Evolutionary conservation across 2,329 filamentous ascomycete genomes (phyloP).

Genomic region (Xylaria sp.): DNA sequence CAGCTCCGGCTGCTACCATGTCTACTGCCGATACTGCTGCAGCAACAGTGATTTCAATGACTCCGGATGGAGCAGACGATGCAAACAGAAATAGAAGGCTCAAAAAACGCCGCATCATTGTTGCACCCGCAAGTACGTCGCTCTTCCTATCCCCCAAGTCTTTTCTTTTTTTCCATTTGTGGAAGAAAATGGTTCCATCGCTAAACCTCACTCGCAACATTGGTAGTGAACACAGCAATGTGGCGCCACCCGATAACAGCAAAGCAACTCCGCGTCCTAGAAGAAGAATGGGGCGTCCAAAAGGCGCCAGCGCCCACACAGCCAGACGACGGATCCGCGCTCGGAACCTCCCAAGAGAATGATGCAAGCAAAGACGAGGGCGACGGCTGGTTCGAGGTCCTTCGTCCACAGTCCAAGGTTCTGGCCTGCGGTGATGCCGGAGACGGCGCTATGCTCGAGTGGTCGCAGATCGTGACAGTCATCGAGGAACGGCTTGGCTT

Average conservation of each 20-base stretch:
- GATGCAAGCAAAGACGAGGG: slow-evolving; percentile 42
- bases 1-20: not conserved
- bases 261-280: slow-evolving; percentile 74
- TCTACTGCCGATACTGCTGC: not conserved
- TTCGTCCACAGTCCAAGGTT: slow-evolving; percentile 77
- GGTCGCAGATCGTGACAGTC: slow-evolving; percentile 75
- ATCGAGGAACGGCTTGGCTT: slow-evolving; percentile 65
- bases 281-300: slow-evolving; percentile 76
- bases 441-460: slow-evolving; percentile 83
- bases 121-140: slow-evolving; percentile 64
- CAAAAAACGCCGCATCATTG: slow-evolving; percentile 73
- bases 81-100: slow-evolving; percentile 18
- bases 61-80: slow-evolving; percentile 1
- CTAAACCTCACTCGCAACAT: slow-evolving; percentile 12
- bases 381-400: slow-evolving; percentile 72
- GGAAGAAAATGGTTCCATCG: not conserved
- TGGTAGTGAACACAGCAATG: slow-evolving; percentile 90
- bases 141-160: not conserved
- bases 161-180: not conserved
- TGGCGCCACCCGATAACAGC: slow-evolving; percentile 85
- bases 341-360: slow-evolving; percentile 40
- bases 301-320: slow-evolving; percentile 17
- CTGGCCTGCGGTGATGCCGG: slow-evolving; percentile 89
- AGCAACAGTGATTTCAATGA: slow-evolving; percentile 13
- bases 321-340: not conserved